Base-by-base conservation (phyloP, 2,329 filamentous ascomycete genomes). In the Aspergillus aculeatinus region DNA sequence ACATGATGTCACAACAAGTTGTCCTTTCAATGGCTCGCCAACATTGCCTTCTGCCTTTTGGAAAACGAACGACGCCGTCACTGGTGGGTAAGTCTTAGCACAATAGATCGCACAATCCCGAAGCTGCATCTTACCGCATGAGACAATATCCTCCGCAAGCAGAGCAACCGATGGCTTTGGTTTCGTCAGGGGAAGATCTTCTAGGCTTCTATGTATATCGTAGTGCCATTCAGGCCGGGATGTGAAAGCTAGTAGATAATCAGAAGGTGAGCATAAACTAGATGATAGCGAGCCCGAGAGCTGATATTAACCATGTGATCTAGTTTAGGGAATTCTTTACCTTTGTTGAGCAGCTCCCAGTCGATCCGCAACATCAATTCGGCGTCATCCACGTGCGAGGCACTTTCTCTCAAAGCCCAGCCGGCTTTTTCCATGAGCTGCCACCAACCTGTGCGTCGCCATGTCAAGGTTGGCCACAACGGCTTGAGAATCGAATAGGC, bases 391-490 rank as follows among this genome's bases (percentile, higher is more conserved):
- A 78, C 66, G 35, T 75, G 74, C 9, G 76, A 58, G 16, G 83
- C 83, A 67, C 83, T 85, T 59, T 84, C 79, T 62, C 85, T 78
- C 42, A 87, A 72, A 9, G 79, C 75, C 76, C 80, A 82, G 49
- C 83, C 76, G 47, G 86, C 80, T 47, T 82, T 80, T 56, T 77
- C 78, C 63, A 86, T 83, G 4, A 86, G 75, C 48, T 74, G 70
- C 79, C 82, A 85, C 85, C 86, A 88, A n/a, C 82, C 79, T 67
- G 85, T 81, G 48, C 72, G 73, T 50, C 86, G 81, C 86, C 86
- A 88, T n/a, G 76, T 79, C 69, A 83, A 80, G 10, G 70, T 77
- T 47, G 81, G 69, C 85, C 85, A 88, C 1, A 87, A 68, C 4
- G 83, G 78, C 39, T 75, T 74, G 21, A 88, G 74, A 2, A 83